Evolutionary conservation across 352 stramenopile species (phyloP).

Genomic region (Aphanomyces cochlioides): DNA sequence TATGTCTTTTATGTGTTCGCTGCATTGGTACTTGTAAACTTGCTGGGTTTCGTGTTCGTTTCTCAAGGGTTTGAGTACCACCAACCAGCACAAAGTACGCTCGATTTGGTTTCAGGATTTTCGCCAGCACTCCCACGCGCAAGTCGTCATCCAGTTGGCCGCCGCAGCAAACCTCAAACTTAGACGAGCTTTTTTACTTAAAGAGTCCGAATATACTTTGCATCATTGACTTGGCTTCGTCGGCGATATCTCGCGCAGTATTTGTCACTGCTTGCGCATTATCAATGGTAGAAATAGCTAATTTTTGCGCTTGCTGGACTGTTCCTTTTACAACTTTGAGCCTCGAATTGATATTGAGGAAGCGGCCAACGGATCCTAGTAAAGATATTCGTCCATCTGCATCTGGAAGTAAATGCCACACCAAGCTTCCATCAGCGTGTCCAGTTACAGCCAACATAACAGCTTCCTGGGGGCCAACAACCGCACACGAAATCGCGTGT

Average conservation of each 20-base stretch:
- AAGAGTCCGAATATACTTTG: constrained; percentile 25
- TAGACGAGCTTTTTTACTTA: constrained; percentile 20
- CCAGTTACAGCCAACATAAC: constrained; percentile 68
- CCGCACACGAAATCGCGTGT: constrained; percentile 52
- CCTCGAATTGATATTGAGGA: constrained; percentile 75
- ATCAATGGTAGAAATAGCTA: constrained; percentile 75
- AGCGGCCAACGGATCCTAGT: constrained; percentile 58
- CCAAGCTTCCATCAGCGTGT: constrained; percentile 65
- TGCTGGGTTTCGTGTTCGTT: constrained; percentile 57
- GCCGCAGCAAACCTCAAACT: background rate
- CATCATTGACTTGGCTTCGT: constrained; percentile 47
- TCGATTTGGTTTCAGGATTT: constrained; percentile 26
- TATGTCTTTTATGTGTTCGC: constrained; percentile 86
- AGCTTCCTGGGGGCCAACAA: constrained; percentile 70
- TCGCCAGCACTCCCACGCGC: constrained; percentile 26
- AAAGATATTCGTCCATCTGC: constrained; percentile 75
- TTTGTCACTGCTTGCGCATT: constrained; percentile 80
- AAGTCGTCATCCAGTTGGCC: background rate
- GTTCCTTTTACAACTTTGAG: constrained; percentile 86
- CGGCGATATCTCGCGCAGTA: constrained; percentile 79
- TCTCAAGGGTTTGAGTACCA: constrained; percentile 83
- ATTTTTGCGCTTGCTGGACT: constrained; percentile 81
- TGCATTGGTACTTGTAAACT: constrained; percentile 57
- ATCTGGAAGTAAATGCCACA: constrained; percentile 76
- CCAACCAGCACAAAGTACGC: constrained; percentile 34